phyloP scores from a whole-genome alignment of 148 eudicot species.

The Polygonum maritimum region DNA sequence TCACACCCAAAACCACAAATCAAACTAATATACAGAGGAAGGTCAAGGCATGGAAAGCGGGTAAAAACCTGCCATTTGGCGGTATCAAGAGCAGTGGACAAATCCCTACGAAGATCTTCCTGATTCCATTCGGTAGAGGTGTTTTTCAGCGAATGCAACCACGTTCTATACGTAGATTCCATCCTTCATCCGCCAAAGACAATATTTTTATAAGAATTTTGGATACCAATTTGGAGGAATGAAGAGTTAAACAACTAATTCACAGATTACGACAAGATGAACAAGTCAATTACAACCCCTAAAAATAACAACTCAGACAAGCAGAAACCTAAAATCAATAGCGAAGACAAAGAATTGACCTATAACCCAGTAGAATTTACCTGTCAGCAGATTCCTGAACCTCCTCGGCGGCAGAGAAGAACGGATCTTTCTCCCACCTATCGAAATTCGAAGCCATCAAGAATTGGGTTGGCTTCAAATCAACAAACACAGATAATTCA shows the following conservation, averaged over 20 bases:
- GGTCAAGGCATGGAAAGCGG: not conserved
- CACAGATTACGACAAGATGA: not conserved
- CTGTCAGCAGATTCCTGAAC: slow-evolving; percentile 7
- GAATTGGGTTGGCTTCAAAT: not conserved
- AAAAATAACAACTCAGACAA: not conserved
- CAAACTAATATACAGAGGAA: not conserved
- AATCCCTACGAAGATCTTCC: slow-evolving; percentile 57
- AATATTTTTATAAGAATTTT: not conserved
- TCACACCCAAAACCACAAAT: not conserved
- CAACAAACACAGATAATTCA: not conserved
- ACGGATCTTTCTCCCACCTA: slow-evolving; percentile 5
- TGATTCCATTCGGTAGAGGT: slow-evolving; percentile 34
- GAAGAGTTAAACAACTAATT: not conserved
- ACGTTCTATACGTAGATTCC: slow-evolving; percentile 73
- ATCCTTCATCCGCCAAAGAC: slow-evolving; percentile 35
- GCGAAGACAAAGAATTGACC: not conserved
- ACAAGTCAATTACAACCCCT: not conserved
- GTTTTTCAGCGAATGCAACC: slow-evolving; percentile 58
- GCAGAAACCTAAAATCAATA: not conserved
- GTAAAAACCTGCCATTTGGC: slow-evolving; percentile 84
- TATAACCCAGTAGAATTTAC: not conserved
- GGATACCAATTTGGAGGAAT: not conserved
- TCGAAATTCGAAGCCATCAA: slow-evolving; percentile 6
- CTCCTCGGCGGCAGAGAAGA: slow-evolving; percentile 10
- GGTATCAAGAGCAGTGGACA: slow-evolving; percentile 57